These are phyloP conservation scores for Pseudoneurospora amorphoporcata DNA, from an alignment of 495 filamentous ascomycete genomes.

Conservation along the genomic window DNA sequence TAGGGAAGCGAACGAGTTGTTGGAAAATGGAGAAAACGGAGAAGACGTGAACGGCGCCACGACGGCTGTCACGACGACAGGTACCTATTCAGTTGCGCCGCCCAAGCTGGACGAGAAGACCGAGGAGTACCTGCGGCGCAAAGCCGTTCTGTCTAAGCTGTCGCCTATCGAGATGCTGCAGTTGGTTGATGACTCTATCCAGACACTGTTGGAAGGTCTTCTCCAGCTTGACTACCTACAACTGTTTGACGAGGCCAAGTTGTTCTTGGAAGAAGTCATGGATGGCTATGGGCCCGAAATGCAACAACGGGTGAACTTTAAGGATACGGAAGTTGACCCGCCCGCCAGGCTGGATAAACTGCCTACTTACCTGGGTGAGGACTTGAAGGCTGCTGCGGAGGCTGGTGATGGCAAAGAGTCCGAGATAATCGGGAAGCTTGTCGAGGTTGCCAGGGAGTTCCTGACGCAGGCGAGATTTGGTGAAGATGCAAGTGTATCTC, in stretches of 20 bases:
- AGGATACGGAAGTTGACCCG: not conserved
- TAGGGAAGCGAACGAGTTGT: not conserved
- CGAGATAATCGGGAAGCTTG: not conserved
- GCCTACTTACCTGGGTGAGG: not conserved
- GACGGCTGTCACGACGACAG: not conserved
- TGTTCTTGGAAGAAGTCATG: slow-evolving; percentile 1
- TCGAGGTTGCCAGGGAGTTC: not conserved
- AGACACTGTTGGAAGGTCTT: slow-evolving; percentile 14
- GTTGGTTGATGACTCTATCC: slow-evolving; percentile 12
- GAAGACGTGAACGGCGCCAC: not conserved
- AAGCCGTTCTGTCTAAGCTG: slow-evolving; percentile 1
- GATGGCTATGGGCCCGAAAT: not conserved
- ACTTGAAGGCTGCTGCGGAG: not conserved
- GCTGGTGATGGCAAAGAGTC: not conserved
- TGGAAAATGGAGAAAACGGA: not conserved
- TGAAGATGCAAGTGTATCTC: not conserved
- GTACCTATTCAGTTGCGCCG: not conserved
- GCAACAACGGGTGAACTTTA: not conserved
- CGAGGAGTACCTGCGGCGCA: not conserved
- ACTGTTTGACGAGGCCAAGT: slow-evolving; percentile 8
- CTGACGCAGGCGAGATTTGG: not conserved
- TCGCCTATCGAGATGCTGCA: slow-evolving; percentile 14
- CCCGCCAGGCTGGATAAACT: not conserved
- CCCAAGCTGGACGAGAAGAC: not conserved
- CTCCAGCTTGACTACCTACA: slow-evolving; percentile 15